Base-by-base conservation (phyloP, 257 asterid species). In the Verbena officinalis region DNA sequence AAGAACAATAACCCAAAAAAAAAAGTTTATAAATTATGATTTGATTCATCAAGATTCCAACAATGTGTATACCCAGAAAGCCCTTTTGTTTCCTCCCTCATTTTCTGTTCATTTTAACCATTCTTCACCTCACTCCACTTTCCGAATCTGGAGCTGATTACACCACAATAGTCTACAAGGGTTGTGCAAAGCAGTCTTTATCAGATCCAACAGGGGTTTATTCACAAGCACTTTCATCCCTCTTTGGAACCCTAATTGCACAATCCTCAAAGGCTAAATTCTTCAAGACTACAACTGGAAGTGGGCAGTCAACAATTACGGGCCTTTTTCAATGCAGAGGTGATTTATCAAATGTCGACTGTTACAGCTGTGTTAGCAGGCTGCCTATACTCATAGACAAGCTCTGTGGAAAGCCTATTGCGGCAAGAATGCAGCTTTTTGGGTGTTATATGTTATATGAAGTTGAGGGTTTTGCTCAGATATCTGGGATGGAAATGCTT, bases 311-410 rank as follows among this genome's bases (percentile, higher is more conserved):
- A 61, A 61, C 96, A 53, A 67, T 90, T 11, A 78, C 82, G 40
- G 99, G 99, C 52, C 91, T 93, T 33, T 93, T 84, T 30, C 99
- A 93, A 55, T 93, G 99, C 76, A 78, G 97, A 51, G 97, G 99
- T 5, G 97, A 90, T 60, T 68, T 93, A 4, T 77, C 95, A 23
- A 93, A 90, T 79, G 89, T 81, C 12, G 97, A 93, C 23, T 93
- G 99, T 64, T 93, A 93, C 39, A 83, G 36, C 63, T 93, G 98
- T 73, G 89, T 93, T 9, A 90, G 91, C 68, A 81, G 70, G 69
- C 80, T 90, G 20, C 99, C 99, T 16, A 79, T 84, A 10, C 96
- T 90, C 1, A 87, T 84, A 56, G 95, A 90, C 81, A 90, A 79
- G 82, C 95, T 93, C 31, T 93, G 99, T 69, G 96, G 96, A 3